A percentile compares a stretch with the other conserved stretches of the same genome.
Evolutionary conservation across 306 rosid genomes (phyloP).

Genomic region (Rubus parviflorus): DNA sequence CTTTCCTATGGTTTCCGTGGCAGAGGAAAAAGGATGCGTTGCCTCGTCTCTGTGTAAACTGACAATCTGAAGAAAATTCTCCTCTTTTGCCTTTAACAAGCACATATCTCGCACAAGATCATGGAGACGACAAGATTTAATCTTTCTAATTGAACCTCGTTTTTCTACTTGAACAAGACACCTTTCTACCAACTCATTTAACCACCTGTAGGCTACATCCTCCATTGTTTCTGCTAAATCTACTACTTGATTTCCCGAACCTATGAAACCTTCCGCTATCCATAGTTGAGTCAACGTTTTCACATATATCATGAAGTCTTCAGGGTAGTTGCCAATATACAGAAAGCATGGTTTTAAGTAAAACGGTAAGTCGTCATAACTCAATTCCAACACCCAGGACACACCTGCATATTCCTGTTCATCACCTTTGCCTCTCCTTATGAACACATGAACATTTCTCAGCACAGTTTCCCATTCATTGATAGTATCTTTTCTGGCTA

Average conservation of each 20-base stretch:
- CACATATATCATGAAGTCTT: slow-evolving; percentile 33
- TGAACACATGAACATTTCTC: slow-evolving; percentile 23
- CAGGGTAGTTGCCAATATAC: slow-evolving; percentile 49
- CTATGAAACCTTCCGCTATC: slow-evolving; percentile 52
- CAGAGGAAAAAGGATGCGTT: neutral
- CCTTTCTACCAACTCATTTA: slow-evolving; percentile 36
- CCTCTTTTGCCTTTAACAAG: slow-evolving; percentile 36
- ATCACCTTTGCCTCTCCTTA: slow-evolving; percentile 26
- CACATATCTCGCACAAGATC: slow-evolving; percentile 52
- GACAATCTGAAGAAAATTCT: slow-evolving; percentile 33
- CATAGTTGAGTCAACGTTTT: slow-evolving; percentile 39
- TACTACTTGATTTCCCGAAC: neutral
- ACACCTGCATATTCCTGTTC: slow-evolving; percentile 23
- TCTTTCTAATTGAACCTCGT: slow-evolving; percentile 31
- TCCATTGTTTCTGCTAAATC: slow-evolving; percentile 26
- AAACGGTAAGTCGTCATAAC: slow-evolving; percentile 46
- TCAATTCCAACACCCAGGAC: slow-evolving; percentile 41
- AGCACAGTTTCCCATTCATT: slow-evolving; percentile 30
- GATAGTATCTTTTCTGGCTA: neutral
- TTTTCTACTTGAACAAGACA: slow-evolving; percentile 52
- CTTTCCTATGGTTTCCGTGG: neutral
- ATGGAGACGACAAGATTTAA: slow-evolving; percentile 46
- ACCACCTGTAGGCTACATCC: slow-evolving; percentile 36
- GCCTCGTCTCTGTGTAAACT: neutral
- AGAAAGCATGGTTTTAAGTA: slow-evolving; percentile 51